Evolutionary conservation across 371 early-diverging fungal species (phyloP).

Genomic region (Rhizopus arrhizus): DNA sequence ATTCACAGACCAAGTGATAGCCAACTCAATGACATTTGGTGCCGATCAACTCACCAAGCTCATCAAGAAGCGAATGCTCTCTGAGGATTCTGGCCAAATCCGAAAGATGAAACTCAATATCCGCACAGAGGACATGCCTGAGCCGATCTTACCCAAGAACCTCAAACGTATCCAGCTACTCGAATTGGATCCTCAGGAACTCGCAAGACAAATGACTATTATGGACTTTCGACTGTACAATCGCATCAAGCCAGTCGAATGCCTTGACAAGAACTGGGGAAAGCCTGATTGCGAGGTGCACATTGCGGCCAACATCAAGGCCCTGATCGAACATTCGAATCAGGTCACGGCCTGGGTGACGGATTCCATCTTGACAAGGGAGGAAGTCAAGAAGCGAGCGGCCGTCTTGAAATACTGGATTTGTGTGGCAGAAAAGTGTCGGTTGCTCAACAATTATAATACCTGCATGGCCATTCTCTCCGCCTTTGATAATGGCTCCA

Average conservation of each 20-base stretch:
- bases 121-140: constrained; percentile 64
- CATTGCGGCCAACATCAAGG: constrained; percentile 65
- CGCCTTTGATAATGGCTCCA: constrained; percentile 82
- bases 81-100: constrained; percentile 61
- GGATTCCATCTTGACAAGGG: constrained; percentile 76
- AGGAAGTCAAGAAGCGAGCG: constrained; percentile 79
- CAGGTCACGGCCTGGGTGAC: constrained; percentile 90
- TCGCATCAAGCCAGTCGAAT: constrained; percentile 74
- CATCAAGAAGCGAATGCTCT: constrained; percentile 70
- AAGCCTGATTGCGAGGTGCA: constrained; percentile 53
- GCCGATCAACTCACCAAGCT: constrained; percentile 74
- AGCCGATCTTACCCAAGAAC: constrained; percentile 73
- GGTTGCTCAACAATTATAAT: constrained; percentile 72
- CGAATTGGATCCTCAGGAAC: constrained; percentile 82
- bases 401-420: constrained; percentile 81
- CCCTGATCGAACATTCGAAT: constrained; percentile 68
- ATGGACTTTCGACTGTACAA: constrained; percentile 72
- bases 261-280: constrained; percentile 81
- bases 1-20: constrained; percentile 77
- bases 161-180: constrained; percentile 61
- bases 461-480: constrained; percentile 86
- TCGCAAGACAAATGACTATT: constrained; percentile 86
- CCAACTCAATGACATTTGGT: constrained; percentile 71
- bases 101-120: constrained; percentile 73
- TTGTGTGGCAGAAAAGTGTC: constrained; percentile 71